These are phyloP conservation scores for Plasmopara halstedii DNA, from an alignment of 352 stramenopile species.

Conservation along the genomic window DNA sequence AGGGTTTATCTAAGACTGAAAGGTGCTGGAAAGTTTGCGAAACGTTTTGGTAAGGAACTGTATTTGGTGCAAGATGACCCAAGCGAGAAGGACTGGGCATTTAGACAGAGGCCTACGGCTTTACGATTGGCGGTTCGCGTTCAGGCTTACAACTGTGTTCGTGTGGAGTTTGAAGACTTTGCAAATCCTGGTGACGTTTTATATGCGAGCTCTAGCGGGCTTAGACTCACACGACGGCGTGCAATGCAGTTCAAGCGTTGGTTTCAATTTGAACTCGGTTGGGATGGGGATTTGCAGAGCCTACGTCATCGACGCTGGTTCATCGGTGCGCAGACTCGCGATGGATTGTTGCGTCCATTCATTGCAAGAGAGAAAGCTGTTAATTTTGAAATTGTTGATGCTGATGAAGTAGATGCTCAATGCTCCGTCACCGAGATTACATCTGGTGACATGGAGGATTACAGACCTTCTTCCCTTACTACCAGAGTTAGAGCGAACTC, in stretches of 20 bases:
- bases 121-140: constrained; percentile 36
- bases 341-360: constrained; percentile 58
- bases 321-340: constrained; percentile 52
- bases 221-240: constrained; percentile 35
- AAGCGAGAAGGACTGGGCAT: constrained; percentile 49
- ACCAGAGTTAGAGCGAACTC: constrained; percentile 9
- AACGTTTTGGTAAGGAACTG: constrained; percentile 42
- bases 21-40: constrained; percentile 37
- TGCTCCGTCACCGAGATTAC: constrained; percentile 24
- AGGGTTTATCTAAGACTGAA: constrained; percentile 47
- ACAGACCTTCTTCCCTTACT: neutral
- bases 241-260: constrained; percentile 51
- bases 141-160: constrained; percentile 47
- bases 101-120: constrained; percentile 47
- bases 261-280: constrained; percentile 65
- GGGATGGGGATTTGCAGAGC: constrained; percentile 64
- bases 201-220: constrained; percentile 41
- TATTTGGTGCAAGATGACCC: constrained; percentile 53
- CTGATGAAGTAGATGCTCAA: constrained; percentile 38
- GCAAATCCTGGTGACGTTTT: constrained; percentile 30
- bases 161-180: constrained; percentile 40
- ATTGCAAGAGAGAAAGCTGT: constrained; percentile 46
- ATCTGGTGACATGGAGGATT: constrained; percentile 12
- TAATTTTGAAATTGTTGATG: constrained; percentile 55
- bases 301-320: constrained; percentile 60